Evolutionary conservation across 192 early-diverging fungal genomes (phyloP), one percentile per base, ranked within the genome.

Genomic region (Linnemannia exigua): DNA sequence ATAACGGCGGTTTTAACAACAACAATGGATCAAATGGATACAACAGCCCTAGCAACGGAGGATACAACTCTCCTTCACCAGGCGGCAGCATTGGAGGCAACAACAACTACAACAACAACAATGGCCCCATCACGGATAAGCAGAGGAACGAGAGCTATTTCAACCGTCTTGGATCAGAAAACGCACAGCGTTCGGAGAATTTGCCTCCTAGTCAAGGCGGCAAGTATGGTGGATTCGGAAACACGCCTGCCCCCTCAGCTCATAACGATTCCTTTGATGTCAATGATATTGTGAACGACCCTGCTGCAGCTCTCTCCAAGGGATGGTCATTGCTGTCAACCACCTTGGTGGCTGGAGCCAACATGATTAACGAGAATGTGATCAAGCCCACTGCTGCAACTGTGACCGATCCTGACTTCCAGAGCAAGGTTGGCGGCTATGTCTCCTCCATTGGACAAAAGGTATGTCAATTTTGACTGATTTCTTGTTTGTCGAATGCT

Each of bases 131-230:
- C 68, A 63, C 67, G 37, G 88, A 95, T 52, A 94, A 94, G 81
- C 80, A 89, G 70, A 88, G 89, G 41, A 97, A 97, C 76, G 97
- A 98, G 74, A 87, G 90, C 25, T 98, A 95, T 86, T 96, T 96
- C 90, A 91, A 91, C 66, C 87, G 79, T n/a, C 79, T 95, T 15
- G 94, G 95, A 36, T 61, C 76, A 12, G 84, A 88, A 33, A 96
- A 96, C 79, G 88, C 89, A 15, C 33, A 31, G 36, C 86, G 95
- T 50, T 79, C 92, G 15, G 93, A 92, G n/a, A 50, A 89, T 51
- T 76, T 95, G 54, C 94, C 95, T 35, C 95, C 95, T 11, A 94
- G 81, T 77, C 95, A 96, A 79, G 95, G 95, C 22, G 95, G 95
- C 35, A 94, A 93, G 81, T 96, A 94, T 77, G 89, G 87, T 15